Base-by-base conservation (phyloP, 805 yeast genomes). In the Torulaspora delbrueckii region DNA sequence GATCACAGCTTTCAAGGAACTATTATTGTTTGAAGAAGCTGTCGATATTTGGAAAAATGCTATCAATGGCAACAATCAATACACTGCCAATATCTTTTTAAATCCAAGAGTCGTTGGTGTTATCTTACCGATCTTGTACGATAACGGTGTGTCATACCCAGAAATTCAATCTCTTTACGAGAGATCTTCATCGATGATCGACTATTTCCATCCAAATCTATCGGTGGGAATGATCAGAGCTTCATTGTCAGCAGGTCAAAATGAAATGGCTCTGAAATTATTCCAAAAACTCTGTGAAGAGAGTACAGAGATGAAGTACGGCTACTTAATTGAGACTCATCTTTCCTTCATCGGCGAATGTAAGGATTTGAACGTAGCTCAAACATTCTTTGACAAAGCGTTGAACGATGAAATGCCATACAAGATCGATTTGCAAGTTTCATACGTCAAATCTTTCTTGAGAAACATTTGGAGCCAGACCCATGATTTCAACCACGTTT, bases 311-410 rank as follows among this genome's bases (percentile, higher is more conserved):
- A 55, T 58, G 43, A 71, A 69, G 63, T 67, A 71, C 56, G 73
- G 80, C 42, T 75, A 82, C 26, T 69, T 84, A 64, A 76, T 84
- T 27, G 86, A 83, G 65, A 82, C 86, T 38, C 95, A 86, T 68
- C 72, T 85, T 50, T 74, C 83, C 3, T 86, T 86, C 56, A 82
- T 86, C 59, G 93, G 95, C 37, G 79, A 78, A 53, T 83, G 88
- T 63, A 78, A 77, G 59, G 89, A 86, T 59, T 72, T 84, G 45
- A 71, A 71, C 34, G 81, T 86, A 37, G 86, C 95, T 4, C 79
- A 78, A 58, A 76, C 79, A 33, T 86, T 86, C 57, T 86, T 83
- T 63, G 81, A 80, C 55, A 84, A 82, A 62, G 91, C 87, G 3
- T 71, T 85, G 41, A 72, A 75, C 50, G 76, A 74, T 54, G 81